These are phyloP conservation scores for Spathaspora boniae DNA, from an alignment of 805 yeast species.

Conservation along the genomic window DNA sequence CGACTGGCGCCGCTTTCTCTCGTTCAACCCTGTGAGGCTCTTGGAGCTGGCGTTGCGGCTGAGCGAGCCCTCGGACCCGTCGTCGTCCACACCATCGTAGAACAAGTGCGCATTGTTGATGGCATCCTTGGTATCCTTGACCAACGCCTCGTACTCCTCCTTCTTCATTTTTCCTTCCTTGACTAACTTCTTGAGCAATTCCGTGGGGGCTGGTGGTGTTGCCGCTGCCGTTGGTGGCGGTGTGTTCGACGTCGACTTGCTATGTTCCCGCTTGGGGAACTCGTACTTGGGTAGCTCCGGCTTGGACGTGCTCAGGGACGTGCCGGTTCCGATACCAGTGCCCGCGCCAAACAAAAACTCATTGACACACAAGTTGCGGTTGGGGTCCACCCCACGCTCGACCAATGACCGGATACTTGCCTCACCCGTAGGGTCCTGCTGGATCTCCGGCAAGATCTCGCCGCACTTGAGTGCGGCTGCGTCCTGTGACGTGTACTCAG, in stretches of 20 bases:
- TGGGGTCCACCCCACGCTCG: conserved; percentile 38
- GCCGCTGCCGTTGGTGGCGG: not conserved
- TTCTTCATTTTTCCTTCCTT: conserved; percentile 30
- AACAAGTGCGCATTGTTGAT: conserved; percentile 35
- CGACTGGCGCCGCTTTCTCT: conserved; percentile 23
- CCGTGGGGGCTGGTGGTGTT: conserved; percentile 12
- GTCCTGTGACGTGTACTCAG: conserved; percentile 67
- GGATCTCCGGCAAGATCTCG: conserved; percentile 46
- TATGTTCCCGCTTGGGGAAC: conserved; percentile 17
- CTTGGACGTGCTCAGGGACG: not conserved
- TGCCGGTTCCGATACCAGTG: too few relatives aligned
- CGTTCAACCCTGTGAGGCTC: conserved; percentile 4
- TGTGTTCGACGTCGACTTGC: not conserved
- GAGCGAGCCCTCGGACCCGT: conserved; percentile 5
- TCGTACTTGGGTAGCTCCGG: conserved; percentile 14
- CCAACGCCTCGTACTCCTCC: conserved; percentile 27
- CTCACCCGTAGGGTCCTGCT: conserved; percentile 55
- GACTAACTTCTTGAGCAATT: conserved; percentile 35
- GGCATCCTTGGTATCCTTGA: conserved; percentile 30
- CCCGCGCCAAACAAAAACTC: conserved; percentile 34
- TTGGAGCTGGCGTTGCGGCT: conserved; percentile 8
- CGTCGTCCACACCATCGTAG: conserved; percentile 33
- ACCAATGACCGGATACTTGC: conserved; percentile 33
- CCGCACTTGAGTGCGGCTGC: conserved; percentile 72
- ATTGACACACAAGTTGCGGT: conserved; percentile 36